phyloP scores from a whole-genome alignment of 225 moss, liverwort and hornwort genomes.

The Sphagnum contortum region DNA sequence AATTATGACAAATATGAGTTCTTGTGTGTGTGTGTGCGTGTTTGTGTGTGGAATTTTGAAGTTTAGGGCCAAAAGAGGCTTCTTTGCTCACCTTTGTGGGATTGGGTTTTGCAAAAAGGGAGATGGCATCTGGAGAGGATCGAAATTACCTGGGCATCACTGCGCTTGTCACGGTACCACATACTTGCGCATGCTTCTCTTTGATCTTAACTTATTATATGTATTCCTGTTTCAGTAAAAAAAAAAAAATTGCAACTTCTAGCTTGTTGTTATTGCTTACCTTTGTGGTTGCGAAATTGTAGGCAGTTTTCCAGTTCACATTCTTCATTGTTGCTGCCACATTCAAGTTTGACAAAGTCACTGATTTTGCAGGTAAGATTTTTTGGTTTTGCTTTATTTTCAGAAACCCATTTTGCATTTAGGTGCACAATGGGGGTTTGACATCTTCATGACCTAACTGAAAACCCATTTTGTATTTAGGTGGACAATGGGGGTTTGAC shows the following conservation, averaged over 20 bases:
- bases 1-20: too few species aligned
- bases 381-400: not conserved
- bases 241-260: not conserved
- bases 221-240: not conserved
- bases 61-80: too few species aligned
- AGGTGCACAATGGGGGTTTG: too few species aligned
- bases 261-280: not conserved
- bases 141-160: constrained; percentile 67
- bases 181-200: not conserved
- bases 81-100: too few species aligned
- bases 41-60: too few species aligned
- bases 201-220: not conserved
- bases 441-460: too few species aligned
- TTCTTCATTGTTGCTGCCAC: constrained; percentile 74
- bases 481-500: too few species aligned
- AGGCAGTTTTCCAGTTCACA: constrained; percentile 55
- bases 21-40: too few species aligned
- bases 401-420: not conserved
- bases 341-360: constrained; percentile 80
- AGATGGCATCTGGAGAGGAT: constrained; percentile 36
- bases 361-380: constrained; percentile 75
- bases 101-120: too few species aligned
- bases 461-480: not conserved
- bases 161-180: constrained; percentile 46
- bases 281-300: constrained; percentile 8